phyloP scores from a whole-genome alignment of 2,329 filamentous ascomycete genomes.

The Metarhizium rileyi region DNA sequence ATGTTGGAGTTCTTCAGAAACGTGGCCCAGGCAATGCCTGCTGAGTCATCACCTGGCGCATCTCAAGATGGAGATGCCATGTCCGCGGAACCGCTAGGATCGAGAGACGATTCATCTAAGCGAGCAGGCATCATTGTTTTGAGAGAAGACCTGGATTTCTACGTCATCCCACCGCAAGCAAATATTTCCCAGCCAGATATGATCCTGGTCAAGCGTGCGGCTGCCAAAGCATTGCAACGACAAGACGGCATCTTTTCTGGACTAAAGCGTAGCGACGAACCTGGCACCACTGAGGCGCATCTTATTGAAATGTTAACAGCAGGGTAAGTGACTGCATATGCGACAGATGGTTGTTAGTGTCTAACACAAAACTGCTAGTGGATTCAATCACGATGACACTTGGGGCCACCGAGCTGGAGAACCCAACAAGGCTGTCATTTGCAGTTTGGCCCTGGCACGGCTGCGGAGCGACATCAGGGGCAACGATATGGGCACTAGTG shows the following conservation, averaged over 20 bases:
- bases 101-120: constrained; percentile 67
- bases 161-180: constrained; percentile 77
- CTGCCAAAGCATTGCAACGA: constrained; percentile 72
- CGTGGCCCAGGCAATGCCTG: constrained; percentile 91
- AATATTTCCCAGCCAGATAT: constrained; percentile 84
- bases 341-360: not conserved
- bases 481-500: constrained; percentile 62
- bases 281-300: constrained; percentile 93
- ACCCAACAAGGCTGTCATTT: constrained; percentile 97
- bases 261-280: constrained; percentile 87
- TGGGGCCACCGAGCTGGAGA: constrained; percentile 98
- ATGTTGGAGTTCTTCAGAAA: constrained; percentile 98
- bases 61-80: constrained; percentile 53
- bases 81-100: constrained; percentile 62
- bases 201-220: constrained; percentile 91
- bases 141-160: constrained; percentile 94
- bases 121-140: constrained; percentile 96
- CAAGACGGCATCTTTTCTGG: constrained; percentile 96
- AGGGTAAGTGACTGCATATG: constrained; percentile 52
- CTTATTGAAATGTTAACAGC: constrained; percentile 98
- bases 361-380: constrained; percentile 41
- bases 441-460: constrained; percentile 85
- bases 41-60: constrained; percentile 56
- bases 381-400: constrained; percentile 88
- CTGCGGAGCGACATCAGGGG: constrained; percentile 88